Conservation (phyloP, 139 green algal species). For the Haematococcus lacustris region DNA sequence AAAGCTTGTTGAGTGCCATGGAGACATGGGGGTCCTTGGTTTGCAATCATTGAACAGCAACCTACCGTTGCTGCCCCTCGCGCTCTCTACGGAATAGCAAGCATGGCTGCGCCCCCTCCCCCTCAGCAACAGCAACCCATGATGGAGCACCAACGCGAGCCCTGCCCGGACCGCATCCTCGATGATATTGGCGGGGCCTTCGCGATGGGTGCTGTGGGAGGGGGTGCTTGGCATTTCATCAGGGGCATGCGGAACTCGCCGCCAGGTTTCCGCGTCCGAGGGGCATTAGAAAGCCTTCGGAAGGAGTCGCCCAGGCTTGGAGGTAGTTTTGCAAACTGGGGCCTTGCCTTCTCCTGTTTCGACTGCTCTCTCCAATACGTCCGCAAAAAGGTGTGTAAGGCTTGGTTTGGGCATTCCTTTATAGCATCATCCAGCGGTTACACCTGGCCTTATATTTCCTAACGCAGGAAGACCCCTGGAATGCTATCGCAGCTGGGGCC, state of each 20-base stretch:
- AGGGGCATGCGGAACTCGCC: slow-evolving; percentile 91
- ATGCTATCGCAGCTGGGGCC: slow-evolving; percentile 86
- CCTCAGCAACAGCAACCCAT: neutral
- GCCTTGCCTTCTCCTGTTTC: slow-evolving; percentile 93
- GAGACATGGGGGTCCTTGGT: no score
- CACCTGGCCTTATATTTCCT: neutral
- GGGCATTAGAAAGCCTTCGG: slow-evolving; percentile 76
- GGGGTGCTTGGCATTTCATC: slow-evolving; percentile 85
- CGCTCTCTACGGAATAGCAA: no score
- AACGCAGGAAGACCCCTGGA: slow-evolving; percentile 93
- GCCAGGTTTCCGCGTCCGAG: slow-evolving; percentile 60
- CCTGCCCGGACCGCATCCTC: slow-evolving; percentile 91
- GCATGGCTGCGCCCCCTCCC: neutral
- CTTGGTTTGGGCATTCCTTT: neutral
- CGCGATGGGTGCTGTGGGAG: slow-evolving; percentile 96
- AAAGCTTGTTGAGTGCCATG: no score
- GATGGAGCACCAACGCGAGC: slow-evolving; percentile 83
- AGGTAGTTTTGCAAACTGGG: slow-evolving; percentile 98
- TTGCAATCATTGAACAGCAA: no score
- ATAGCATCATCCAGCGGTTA: neutral
- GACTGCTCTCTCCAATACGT: slow-evolving; percentile 93
- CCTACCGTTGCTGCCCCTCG: no score
- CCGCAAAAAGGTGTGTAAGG: slow-evolving; percentile 67
- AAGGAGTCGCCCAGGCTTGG: slow-evolving; percentile 87
- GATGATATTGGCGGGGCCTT: slow-evolving; percentile 97